These are phyloP conservation scores for Suillus americanus DNA, from an alignment of 768 basidiomycete species.

Conservation along the genomic window DNA sequence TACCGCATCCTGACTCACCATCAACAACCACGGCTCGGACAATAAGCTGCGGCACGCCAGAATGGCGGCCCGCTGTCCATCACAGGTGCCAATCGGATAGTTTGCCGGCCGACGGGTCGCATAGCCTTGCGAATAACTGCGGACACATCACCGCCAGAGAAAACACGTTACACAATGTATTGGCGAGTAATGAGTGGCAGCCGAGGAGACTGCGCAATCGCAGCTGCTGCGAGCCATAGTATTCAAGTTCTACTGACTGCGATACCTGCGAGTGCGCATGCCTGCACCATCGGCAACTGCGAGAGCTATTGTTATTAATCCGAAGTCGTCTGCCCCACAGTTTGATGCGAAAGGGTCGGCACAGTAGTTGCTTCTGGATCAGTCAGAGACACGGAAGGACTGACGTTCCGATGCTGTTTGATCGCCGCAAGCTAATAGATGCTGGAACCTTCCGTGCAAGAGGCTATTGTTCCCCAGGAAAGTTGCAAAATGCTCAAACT, in stretches of 20 bases:
- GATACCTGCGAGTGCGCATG: not conserved
- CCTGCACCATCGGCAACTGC: too few species aligned
- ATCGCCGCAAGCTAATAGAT: not conserved
- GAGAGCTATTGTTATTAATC: not conserved
- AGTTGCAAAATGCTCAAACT: not conserved
- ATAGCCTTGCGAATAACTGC: not conserved
- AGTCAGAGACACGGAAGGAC: not conserved
- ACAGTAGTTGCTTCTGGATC: not conserved
- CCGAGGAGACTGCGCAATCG: not conserved
- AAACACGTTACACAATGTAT: not conserved
- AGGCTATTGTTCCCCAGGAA: not conserved
- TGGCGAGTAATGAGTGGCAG: not conserved
- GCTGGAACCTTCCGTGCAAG: not conserved
- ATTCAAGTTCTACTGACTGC: not conserved
- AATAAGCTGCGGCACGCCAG: not conserved
- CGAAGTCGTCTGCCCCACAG: not conserved
- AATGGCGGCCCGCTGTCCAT: not conserved
- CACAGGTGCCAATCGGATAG: not conserved
- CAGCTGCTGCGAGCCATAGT: not conserved
- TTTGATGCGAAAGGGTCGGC: not conserved
- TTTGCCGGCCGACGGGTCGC: not conserved
- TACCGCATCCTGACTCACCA: constrained; percentile 3
- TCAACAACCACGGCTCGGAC: not conserved
- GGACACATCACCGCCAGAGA: not conserved
- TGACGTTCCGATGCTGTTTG: not conserved